A percentile compares a stretch with the other conserved stretches of the same genome.
These are phyloP conservation scores for Saccharum spontaneum DNA, from an alignment of 176 grass and related monocot genomes.

Conservation along the genomic window DNA sequence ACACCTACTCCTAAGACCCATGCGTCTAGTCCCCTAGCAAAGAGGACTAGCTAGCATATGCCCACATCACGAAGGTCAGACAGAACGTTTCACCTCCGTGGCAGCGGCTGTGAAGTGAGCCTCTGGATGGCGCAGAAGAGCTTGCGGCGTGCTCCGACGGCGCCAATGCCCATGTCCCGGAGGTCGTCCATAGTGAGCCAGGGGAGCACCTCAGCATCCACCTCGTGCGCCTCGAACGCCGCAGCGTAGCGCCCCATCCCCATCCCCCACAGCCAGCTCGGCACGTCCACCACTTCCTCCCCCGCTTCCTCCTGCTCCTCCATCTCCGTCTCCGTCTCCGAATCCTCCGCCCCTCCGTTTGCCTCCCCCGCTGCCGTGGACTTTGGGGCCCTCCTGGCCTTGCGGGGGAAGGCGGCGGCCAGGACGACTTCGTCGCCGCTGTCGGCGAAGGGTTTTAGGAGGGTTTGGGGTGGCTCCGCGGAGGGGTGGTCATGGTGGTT, in stretches of 20 bases:
- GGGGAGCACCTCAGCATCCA: conserved; percentile 60
- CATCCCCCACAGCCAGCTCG: conserved; percentile 47
- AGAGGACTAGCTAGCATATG: neutral
- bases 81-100: conserved; percentile 49
- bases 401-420: conserved; percentile 34
- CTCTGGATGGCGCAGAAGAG: conserved; percentile 69
- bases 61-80: neutral
- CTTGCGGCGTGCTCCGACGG: conserved; percentile 63
- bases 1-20: conserved; percentile 13
- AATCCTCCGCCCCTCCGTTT: neutral
- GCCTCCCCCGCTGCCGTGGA: neutral
- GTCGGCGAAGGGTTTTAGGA: conserved; percentile 25
- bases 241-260: conserved; percentile 53
- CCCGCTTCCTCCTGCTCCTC: conserved; percentile 9
- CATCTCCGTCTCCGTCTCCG: neutral
- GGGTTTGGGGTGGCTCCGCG: neutral
- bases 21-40: conserved; percentile 3
- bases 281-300: conserved; percentile 33
- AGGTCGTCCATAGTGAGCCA: conserved; percentile 69
- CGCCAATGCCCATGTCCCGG: conserved; percentile 68
- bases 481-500: neutral
- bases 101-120: neutral
- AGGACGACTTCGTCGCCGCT: conserved; percentile 24
- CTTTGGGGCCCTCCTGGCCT: conserved; percentile 11
- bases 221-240: conserved; percentile 65